Percentiles rank a stretch among this genome's conserved stretches.
Conservation (phyloP, 1,284 basidiomycete species). For the Cryptococcus sp. region DNA sequence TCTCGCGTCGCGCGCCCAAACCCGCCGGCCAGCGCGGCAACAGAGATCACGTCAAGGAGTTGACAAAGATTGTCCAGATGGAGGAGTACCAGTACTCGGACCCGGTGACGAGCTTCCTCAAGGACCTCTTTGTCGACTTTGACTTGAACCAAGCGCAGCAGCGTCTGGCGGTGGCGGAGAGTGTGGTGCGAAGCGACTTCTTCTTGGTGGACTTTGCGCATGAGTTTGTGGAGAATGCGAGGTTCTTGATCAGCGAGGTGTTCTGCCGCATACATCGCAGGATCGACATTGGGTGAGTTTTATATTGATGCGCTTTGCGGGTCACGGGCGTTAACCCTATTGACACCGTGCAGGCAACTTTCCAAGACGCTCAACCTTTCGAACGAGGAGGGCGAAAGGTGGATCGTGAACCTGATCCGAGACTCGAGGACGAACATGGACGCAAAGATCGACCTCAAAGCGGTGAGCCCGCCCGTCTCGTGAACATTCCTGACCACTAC, state of each 20-base stretch:
- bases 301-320: background rate
- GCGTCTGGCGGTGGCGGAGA: conserved; percentile 73
- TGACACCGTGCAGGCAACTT: conserved; percentile 62
- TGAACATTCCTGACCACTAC: background rate
- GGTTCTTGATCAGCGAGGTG: conserved; percentile 92
- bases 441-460: conserved; percentile 95
- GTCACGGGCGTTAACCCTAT: background rate
- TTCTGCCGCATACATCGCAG: conserved; percentile 96
- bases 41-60: conserved; percentile 77
- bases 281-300: conserved; percentile 83
- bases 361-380: conserved; percentile 89
- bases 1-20: conserved; percentile 68
- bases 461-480: conserved; percentile 54
- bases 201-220: conserved; percentile 86
- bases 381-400: conserved; percentile 93
- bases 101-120: conserved; percentile 88
- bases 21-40: conserved; percentile 51
- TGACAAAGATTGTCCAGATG: conserved; percentile 84
- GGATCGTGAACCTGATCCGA: conserved; percentile 97
- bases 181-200: conserved; percentile 86
- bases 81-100: conserved; percentile 95
- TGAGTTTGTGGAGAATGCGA: conserved; percentile 92
- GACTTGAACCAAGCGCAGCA: conserved; percentile 86
- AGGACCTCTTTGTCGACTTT: conserved; percentile 89
- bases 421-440: conserved; percentile 94